Evolutionary conservation across 2,329 filamentous ascomycete species (phyloP).

Genomic region (Mycosphaerelloides madeirae): DNA sequence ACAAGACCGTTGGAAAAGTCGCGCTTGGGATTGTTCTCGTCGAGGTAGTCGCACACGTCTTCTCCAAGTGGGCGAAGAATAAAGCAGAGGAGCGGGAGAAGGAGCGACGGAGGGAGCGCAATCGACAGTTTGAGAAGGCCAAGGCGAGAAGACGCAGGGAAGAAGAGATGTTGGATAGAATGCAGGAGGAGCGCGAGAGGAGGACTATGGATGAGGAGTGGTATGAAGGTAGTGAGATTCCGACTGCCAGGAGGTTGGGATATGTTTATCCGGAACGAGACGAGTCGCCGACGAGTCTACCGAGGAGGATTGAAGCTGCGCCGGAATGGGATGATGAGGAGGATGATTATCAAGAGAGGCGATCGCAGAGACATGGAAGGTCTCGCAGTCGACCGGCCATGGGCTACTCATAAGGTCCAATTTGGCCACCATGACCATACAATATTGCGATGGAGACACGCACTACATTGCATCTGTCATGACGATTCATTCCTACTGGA

Average conservation of each 20-base stretch:
- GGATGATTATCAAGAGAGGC: neutral
- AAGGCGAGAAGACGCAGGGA: conserved; percentile 12
- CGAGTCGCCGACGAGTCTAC: conserved; percentile 1
- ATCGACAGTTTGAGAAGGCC: conserved; percentile 12
- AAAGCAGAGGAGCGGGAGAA: conserved; percentile 13
- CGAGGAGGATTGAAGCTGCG: conserved; percentile 5
- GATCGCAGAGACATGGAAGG: neutral
- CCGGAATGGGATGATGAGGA: conserved; percentile 1
- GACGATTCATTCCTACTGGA: no score
- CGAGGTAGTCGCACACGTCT: conserved; percentile 5
- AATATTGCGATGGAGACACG: no score
- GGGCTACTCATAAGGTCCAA: no score
- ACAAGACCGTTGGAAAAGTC: conserved; percentile 10
- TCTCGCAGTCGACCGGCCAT: conserved; percentile 6
- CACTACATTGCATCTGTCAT: no score
- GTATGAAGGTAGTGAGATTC: conserved; percentile 4
- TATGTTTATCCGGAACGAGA: conserved; percentile 4
- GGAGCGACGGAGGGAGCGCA: conserved; percentile 5
- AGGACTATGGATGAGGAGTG: conserved; percentile 2
- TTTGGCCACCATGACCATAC: no score
- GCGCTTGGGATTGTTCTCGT: conserved; percentile 11
- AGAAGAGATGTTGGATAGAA: conserved; percentile 11
- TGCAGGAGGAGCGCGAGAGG: conserved; percentile 4
- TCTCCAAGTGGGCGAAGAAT: conserved; percentile 10
- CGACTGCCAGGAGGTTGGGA: conserved; percentile 6